Base-by-base conservation (phyloP, 306 rosid genomes). In the Comarum palustre region DNA sequence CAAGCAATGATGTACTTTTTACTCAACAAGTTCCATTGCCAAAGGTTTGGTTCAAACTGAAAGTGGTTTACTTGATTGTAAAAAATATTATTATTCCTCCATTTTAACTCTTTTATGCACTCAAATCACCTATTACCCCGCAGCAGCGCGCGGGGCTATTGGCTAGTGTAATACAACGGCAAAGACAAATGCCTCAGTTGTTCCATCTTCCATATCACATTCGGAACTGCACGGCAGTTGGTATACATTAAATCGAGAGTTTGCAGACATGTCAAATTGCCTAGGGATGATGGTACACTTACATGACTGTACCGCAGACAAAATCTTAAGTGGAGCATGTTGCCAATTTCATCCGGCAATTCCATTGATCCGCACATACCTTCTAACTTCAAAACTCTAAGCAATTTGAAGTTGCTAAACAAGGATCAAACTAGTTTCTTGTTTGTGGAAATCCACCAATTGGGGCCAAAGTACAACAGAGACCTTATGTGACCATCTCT, bases 181-280 rank as follows among this genome's bases (percentile, higher is more conserved):
- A 87, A 88, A 81, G 81, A 83, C 17, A 87, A 51, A 83, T 87
- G 90, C 47, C 86, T 81, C 73, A 86, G 74, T 15, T 73, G 66
- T 63, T 63, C 42, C 78, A 88, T 52, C 76, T 78, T 84, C 72
- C 78, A 75, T 29, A 81, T 1, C 4, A 73, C 78, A 47, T 74
- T 68, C 6, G 84, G 88, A 70, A 83, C 59, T 82, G 73, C 79
- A 63, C 55, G 0, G 66, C 63, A 17, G 66, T 46, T 12, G 48
- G 61, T 6, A 32, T 25, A 10, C 68, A n/a, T 15, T 58, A 85
- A 60, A 73, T 83, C 73, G 16, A 88, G 63, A 14, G 80, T 78
- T 55, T 83, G 82, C 72, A 88, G 66, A 32, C 74, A 71, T 45
- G 73, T 63, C 81, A 86, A 84, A 17, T 86, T 86, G 2, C 84